These are phyloP conservation scores for Friedmanniomyces simplex DNA, from an alignment of 495 filamentous ascomycete genomes.

Conservation along the genomic window DNA sequence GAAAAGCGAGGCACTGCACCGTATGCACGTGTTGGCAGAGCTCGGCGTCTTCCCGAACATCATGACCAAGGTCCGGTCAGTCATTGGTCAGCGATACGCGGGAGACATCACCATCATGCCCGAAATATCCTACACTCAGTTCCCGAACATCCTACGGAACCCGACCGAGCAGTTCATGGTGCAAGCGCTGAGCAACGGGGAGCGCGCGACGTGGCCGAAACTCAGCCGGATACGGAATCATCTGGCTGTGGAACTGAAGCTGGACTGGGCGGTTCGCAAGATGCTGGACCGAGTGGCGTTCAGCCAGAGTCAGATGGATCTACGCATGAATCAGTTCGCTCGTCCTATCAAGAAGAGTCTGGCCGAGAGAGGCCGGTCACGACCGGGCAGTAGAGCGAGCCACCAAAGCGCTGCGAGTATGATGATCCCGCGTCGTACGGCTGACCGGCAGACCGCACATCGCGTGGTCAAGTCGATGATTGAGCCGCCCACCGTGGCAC, in stretches of 20 bases:
- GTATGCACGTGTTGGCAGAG: conserved; percentile 72
- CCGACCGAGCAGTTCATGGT: conserved; percentile 87
- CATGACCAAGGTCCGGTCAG: conserved; percentile 65
- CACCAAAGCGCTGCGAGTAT: background rate
- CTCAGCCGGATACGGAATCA: conserved; percentile 71
- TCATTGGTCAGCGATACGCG: conserved; percentile 81
- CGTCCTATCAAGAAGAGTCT: background rate
- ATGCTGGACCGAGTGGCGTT: conserved; percentile 71
- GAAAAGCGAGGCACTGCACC: conserved; percentile 68
- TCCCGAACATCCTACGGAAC: conserved; percentile 70
- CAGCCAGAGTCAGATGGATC: conserved; percentile 58
- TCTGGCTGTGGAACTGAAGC: conserved; percentile 73
- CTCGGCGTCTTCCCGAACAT: conserved; percentile 72
- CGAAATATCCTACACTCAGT: conserved; percentile 59
- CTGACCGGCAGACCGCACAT: background rate
- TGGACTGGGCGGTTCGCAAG: conserved; percentile 71
- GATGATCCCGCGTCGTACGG: background rate
- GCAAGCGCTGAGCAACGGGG: conserved; percentile 61
- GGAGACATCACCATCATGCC: conserved; percentile 96
- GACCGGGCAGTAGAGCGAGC: conserved; percentile 9
- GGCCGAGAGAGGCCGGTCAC: background rate
- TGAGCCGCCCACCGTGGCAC: background rate
- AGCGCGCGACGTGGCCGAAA: conserved; percentile 85
- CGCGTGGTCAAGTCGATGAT: conserved; percentile 3
- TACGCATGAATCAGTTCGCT: conserved; percentile 30